Base-by-base conservation (phyloP, 352 stramenopile species). In the Pilasporangium apinafurcum region DNA sequence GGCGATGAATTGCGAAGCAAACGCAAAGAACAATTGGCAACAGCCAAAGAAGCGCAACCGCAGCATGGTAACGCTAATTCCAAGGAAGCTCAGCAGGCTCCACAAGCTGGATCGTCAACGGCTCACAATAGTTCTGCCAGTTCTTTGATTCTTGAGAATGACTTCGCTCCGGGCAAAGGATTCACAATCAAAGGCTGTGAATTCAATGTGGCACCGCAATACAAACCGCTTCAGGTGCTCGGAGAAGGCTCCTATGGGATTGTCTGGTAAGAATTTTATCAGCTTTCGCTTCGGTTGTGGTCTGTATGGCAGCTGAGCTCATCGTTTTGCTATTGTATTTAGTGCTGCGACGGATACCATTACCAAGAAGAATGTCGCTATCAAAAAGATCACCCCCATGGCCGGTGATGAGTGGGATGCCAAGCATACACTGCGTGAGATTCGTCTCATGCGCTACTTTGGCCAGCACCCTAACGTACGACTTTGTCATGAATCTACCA, bases 321-420 rank as follows among this genome's bases (percentile, higher is more conserved):
- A 12, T 33, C 20, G 35, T 34, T 21, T 46, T n/a, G n/a, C n/a
- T n/a, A n/a, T n/a, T n/a, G 4, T 16, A 16, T 51, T 30, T 33
- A 86, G 77, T 37, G 78, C 77, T 7, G 86, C 86, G 18, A 81
- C 65, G 1, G 83, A 96, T 43, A 66, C 66, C 4, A 59, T 65
- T 9, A 82, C 62, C n/a, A 78, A 83, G 33, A 62, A 72, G 44
- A 86, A 86, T 29, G 79, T 96, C 7, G 90, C 90, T 1, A 95
- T 97, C 62, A 97, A 97, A 59, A 96, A 96, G 57, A 94, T 96
- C 48, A 90, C 74, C 24, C 88, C 86, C 8, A 97, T 97, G 85
- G 84, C 85, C 8, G 75, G 85, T 12, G 78, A 92, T 31, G 77
- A 92, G 37, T 91, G 78, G 60, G 81, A 96, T 42, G 86, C 84